Conservation (phyloP, 495 filamentous ascomycete genomes). For the Hypoxylon lienhwacheense region DNA sequence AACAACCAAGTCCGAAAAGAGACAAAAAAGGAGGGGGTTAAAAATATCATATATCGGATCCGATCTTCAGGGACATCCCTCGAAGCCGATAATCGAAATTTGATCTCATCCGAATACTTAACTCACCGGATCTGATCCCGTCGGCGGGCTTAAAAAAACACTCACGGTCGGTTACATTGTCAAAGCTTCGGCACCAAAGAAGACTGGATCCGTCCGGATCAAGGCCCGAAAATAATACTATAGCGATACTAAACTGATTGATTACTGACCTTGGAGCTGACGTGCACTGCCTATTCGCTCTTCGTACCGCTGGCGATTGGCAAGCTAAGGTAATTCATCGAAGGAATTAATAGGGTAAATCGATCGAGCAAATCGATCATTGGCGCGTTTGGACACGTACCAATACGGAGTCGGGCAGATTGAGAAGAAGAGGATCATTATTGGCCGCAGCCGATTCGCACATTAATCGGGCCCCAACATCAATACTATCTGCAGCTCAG, state of each 20-base stretch:
- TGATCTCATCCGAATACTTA: conserved; percentile 22
- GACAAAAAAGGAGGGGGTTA: conserved; percentile 24
- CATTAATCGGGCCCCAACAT: conserved; percentile 35
- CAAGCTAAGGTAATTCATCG: conserved; percentile 28
- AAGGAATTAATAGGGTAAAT: conserved; percentile 36
- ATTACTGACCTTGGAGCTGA: conserved; percentile 33
- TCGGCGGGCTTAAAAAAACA: conserved; percentile 17
- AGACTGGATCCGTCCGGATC: conserved; percentile 24
- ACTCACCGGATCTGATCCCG: conserved; percentile 6
- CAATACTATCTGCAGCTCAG: conserved; percentile 30
- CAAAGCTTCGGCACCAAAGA: conserved; percentile 13
- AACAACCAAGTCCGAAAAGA: conserved; percentile 10
- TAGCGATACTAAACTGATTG: conserved; percentile 19
- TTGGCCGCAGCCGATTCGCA: conserved; percentile 26
- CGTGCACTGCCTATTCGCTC: conserved; percentile 23
- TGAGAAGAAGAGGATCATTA: conserved; percentile 27
- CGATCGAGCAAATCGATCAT: conserved; percentile 27
- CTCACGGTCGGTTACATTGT: conserved; percentile 12
- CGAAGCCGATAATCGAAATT: conserved; percentile 31
- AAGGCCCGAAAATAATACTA: conserved; percentile 18
- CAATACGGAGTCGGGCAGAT: conserved; percentile 35
- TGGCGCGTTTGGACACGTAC: conserved; percentile 32
- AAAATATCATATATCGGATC: conserved; percentile 18
- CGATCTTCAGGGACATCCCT: conserved; percentile 25
- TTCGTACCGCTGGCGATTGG: conserved; percentile 29